phyloP scores from a whole-genome alignment of 441 rosid genomes.

The Croton setiger region DNA sequence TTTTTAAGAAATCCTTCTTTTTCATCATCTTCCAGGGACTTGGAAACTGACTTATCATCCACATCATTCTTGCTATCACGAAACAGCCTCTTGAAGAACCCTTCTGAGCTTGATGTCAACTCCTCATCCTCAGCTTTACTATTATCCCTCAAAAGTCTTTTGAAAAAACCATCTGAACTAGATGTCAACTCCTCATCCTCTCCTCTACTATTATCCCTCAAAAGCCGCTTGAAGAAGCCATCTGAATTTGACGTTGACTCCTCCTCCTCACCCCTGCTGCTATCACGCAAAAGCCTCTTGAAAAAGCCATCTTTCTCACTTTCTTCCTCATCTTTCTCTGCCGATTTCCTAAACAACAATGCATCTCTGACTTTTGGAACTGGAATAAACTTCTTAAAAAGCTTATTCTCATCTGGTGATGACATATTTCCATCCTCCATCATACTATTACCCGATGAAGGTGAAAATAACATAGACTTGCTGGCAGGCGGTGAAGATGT shows the following conservation, averaged over 20 bases:
- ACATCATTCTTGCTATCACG: slow-evolving; percentile 52
- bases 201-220: slow-evolving; percentile 62
- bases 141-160: slow-evolving; percentile 71
- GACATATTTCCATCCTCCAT: slow-evolving; percentile 65
- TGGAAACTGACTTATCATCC: slow-evolving; percentile 41
- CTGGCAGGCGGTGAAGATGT: slow-evolving; percentile 71
- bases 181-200: slow-evolving; percentile 80
- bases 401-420: slow-evolving; percentile 73
- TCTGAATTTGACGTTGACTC: slow-evolving; percentile 75
- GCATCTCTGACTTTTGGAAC: slow-evolving; percentile 95
- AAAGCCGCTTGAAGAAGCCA: slow-evolving; percentile 83
- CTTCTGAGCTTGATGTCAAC: slow-evolving; percentile 35
- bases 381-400: slow-evolving; percentile 89
- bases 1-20: slow-evolving; percentile 86
- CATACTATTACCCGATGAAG: slow-evolving; percentile 48
- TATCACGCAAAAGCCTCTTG: slow-evolving; percentile 77
- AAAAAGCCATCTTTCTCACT: slow-evolving; percentile 92
- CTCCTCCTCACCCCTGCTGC: slow-evolving; percentile 62
- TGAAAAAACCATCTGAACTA: slow-evolving; percentile 83
- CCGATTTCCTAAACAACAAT: slow-evolving; percentile 86
- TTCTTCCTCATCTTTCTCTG: slow-evolving; percentile 87
- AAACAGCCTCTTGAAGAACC: slow-evolving; percentile 71
- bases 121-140: slow-evolving; percentile 61
- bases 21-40: slow-evolving; percentile 74
- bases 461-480: slow-evolving; percentile 69